Conservation (phyloP, 1,284 basidiomycete genomes). For the Cryptococcus sp. region DNA sequence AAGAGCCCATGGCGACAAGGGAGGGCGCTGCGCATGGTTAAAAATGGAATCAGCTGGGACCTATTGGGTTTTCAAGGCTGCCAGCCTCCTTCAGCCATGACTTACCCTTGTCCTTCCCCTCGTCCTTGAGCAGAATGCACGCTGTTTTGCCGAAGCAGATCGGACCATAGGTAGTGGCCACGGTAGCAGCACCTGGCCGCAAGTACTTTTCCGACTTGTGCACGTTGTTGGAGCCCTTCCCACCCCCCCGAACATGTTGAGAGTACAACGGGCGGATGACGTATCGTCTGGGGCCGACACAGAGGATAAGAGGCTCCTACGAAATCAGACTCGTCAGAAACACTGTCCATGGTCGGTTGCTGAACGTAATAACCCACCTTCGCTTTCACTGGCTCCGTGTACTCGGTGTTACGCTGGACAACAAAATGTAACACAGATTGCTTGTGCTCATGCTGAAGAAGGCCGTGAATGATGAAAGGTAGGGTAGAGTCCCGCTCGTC, state of each 20-base stretch:
- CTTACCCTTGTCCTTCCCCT: constrained; percentile 62
- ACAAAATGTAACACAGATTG: constrained; percentile 89
- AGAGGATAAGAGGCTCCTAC: constrained; percentile 82
- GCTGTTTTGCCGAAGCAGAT: constrained; percentile 83
- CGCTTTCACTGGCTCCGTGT: constrained; percentile 77
- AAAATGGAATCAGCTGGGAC: not conserved
- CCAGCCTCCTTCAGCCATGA: not conserved
- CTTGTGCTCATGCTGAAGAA: constrained; percentile 96
- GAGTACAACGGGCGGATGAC: constrained; percentile 84
- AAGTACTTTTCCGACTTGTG: constrained; percentile 97
- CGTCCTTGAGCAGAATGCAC: constrained; percentile 69
- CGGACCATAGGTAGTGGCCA: constrained; percentile 85
- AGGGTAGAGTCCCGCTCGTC: constrained; percentile 52
- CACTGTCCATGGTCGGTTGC: not conserved
- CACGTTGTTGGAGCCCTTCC: constrained; percentile 88
- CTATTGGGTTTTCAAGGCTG: not conserved
- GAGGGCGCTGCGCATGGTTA: constrained; percentile 59
- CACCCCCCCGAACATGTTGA: constrained; percentile 84
- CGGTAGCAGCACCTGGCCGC: constrained; percentile 71
- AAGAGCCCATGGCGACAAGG: constrained; percentile 85
- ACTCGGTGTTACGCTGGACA: constrained; percentile 94
- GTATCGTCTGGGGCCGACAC: constrained; percentile 82
- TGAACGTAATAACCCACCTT: constrained; percentile 60
- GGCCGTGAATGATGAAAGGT: constrained; percentile 73
- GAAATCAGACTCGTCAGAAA: too few relatives aligned